Percentiles rank a stretch among this genome's conserved stretches.
These are phyloP conservation scores for Penicillium egyptiacum DNA, from an alignment of 495 filamentous ascomycete species.

Conservation along the genomic window DNA sequence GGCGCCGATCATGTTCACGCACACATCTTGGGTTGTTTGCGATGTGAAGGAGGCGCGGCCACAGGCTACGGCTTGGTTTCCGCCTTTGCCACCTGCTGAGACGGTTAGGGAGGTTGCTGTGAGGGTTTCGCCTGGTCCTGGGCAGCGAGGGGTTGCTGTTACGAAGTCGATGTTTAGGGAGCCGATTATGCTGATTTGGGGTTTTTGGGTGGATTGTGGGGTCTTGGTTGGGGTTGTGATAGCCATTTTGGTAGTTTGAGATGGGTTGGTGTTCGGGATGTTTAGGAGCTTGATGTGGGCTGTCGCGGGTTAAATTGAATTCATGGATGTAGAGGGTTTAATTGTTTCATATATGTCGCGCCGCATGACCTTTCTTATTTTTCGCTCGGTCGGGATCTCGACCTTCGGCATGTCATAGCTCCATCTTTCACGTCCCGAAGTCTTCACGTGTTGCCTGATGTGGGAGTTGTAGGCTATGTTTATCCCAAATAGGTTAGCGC, in stretches of 20 bases:
- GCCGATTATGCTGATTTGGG: constrained; percentile 28
- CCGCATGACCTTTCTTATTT: background rate
- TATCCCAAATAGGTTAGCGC: constrained; percentile 7
- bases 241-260: constrained; percentile 8
- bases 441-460: background rate
- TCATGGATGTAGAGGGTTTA: background rate
- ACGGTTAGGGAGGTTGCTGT: constrained; percentile 29
- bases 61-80: constrained; percentile 30
- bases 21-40: constrained; percentile 21
- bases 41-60: constrained; percentile 28
- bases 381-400: constrained; percentile 2
- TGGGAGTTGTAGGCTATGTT: constrained; percentile 11
- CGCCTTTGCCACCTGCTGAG: constrained; percentile 30
- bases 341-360: background rate
- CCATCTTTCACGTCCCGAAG: background rate
- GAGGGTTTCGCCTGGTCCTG: constrained; percentile 27
- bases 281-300: background rate
- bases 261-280: background rate
- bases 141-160: constrained; percentile 27
- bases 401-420: background rate
- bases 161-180: constrained; percentile 34
- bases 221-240: background rate
- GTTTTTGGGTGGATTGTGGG: background rate
- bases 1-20: constrained; percentile 28
- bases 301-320: background rate